A percentile compares a stretch with the other conserved stretches of the same genome.
phyloP scores from a whole-genome alignment of 192 early-diverging fungal species.

The Entophlyctis helioformis region DNA sequence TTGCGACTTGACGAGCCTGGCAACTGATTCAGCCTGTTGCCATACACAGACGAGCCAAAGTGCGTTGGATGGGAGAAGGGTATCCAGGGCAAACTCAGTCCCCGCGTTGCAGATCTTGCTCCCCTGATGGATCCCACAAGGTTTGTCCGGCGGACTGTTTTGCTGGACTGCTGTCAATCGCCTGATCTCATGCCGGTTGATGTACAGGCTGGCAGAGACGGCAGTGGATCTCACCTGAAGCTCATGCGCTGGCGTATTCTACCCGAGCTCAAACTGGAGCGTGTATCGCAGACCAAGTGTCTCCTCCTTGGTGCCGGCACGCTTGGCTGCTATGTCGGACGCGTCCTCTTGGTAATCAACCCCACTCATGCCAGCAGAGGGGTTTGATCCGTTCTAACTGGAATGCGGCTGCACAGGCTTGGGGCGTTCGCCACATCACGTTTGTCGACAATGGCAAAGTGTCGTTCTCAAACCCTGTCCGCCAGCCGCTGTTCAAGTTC shows the following conservation, averaged over 20 bases:
- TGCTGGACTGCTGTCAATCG: background rate
- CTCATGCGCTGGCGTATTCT: constrained; percentile 95
- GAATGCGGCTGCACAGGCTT: constrained; percentile 41
- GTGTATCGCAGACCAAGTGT: constrained; percentile 62
- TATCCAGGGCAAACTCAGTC: constrained; percentile 59
- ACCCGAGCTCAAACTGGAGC: constrained; percentile 70
- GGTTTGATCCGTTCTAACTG: background rate
- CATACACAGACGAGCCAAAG: constrained; percentile 37
- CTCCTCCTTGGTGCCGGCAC: constrained; percentile 90
- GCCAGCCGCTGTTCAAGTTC: constrained; percentile 88
- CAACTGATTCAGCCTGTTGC: too few species aligned
- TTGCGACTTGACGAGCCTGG: too few species aligned
- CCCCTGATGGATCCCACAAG: constrained; percentile 77
- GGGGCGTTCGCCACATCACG: constrained; percentile 89
- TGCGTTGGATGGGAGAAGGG: constrained; percentile 90
- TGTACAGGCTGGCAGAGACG: constrained; percentile 65
- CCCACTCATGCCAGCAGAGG: background rate
- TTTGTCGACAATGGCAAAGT: constrained; percentile 88
- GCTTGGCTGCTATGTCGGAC: constrained; percentile 84
- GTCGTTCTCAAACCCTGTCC: constrained; percentile 91
- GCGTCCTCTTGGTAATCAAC: constrained; percentile 52
- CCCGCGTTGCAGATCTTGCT: constrained; percentile 71
- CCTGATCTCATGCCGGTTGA: background rate
- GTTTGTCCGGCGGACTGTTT: constrained; percentile 10
- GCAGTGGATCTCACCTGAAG: constrained; percentile 87